Evolutionary conservation across 805 yeast genomes (phyloP).

Genomic region (Hanseniaspora guilliermondii): DNA sequence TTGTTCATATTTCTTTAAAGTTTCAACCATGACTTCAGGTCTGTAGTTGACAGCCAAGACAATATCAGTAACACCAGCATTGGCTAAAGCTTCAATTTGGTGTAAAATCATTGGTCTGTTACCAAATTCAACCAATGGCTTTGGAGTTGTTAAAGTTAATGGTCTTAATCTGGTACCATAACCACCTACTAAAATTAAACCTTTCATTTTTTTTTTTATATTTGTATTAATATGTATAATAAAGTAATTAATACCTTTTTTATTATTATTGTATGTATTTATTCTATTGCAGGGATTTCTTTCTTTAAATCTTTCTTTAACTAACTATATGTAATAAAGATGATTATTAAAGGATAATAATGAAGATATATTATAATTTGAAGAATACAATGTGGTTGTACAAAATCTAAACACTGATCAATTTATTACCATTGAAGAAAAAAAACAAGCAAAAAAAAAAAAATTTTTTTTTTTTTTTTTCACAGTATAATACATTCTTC

Average conservation of each 20-base stretch:
- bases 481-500: no score
- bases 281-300: slow-evolving; percentile 6
- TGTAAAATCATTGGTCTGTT: slow-evolving; percentile 98
- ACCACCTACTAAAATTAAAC: slow-evolving; percentile 96
- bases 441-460: no score
- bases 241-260: no score
- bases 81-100: slow-evolving; percentile 95
- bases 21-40: slow-evolving; percentile 97
- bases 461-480: no score
- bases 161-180: slow-evolving; percentile 99
- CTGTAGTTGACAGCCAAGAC: slow-evolving; percentile 98
- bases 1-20: slow-evolving; percentile 85
- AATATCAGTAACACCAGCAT: slow-evolving; percentile 97
- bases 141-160: slow-evolving; percentile 83
- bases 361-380: no score
- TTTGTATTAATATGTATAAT: not conserved
- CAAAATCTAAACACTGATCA: no score
- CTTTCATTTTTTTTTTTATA: slow-evolving; percentile 67
- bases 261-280: not conserved
- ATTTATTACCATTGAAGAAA: no score
- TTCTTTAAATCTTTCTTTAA: no score
- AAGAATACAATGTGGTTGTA: no score
- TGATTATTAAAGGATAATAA: no score
- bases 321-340: no score
- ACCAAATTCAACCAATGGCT: slow-evolving; percentile 94